Evolutionary conservation across 2,329 filamentous ascomycete species (phyloP).

Genomic region (Venturia asperata): DNA sequence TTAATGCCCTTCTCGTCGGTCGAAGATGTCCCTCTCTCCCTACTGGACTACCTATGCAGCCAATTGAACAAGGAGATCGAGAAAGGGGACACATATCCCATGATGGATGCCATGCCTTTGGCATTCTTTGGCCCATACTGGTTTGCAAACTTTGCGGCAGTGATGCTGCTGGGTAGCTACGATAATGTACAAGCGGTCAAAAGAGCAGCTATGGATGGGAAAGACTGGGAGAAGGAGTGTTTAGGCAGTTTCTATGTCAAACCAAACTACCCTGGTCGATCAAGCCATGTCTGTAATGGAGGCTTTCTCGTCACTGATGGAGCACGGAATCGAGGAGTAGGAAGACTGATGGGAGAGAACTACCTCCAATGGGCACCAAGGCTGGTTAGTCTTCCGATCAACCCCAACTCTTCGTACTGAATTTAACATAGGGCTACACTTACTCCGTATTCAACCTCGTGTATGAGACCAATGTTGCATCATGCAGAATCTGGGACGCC

Average conservation of each 20-base stretch:
- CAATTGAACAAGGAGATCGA: slow-evolving; percentile 87
- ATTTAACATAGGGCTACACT: slow-evolving; percentile 58
- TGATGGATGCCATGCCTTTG: slow-evolving; percentile 68
- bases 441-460: slow-evolving; percentile 94
- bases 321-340: slow-evolving; percentile 43
- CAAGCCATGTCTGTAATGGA: slow-evolving; percentile 78
- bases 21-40: slow-evolving; percentile 64
- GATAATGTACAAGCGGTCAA: slow-evolving; percentile 46
- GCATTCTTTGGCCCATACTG: slow-evolving; percentile 75
- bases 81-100: slow-evolving; percentile 85
- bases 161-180: slow-evolving; percentile 66
- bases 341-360: slow-evolving; percentile 45
- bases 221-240: slow-evolving; percentile 72
- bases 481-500: slow-evolving; percentile 84
- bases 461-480: slow-evolving; percentile 88
- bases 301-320: slow-evolving; percentile 45
- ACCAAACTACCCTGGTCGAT: slow-evolving; percentile 85
- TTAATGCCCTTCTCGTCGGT: slow-evolving; percentile 75
- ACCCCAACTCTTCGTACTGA: slow-evolving; percentile 18
- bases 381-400: slow-evolving; percentile 31
- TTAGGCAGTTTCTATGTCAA: slow-evolving; percentile 91
- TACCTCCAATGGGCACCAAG: slow-evolving; percentile 49
- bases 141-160: slow-evolving; percentile 83
- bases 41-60: slow-evolving; percentile 71
- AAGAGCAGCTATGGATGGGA: slow-evolving; percentile 3